Conservation (phyloP, 2,329 filamentous ascomycete species). For the Neurospora crassa region DNA sequence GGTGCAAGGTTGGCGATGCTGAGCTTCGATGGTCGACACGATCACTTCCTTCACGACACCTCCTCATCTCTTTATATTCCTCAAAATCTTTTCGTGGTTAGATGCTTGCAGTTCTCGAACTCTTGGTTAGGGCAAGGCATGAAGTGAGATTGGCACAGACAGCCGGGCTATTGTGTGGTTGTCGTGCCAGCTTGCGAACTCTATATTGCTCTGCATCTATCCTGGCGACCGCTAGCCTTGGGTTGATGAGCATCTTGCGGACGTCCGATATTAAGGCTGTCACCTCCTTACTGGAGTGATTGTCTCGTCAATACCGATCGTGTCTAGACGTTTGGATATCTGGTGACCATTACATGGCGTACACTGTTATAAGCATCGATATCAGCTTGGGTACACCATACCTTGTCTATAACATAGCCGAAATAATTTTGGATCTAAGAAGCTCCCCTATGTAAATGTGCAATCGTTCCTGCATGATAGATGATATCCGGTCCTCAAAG, state of each 20-base stretch:
- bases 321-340: not conserved
- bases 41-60: not conserved
- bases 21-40: not conserved
- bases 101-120: not conserved
- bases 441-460: constrained; percentile 9
- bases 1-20: not conserved
- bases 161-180: not conserved
- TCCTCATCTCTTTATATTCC: constrained; percentile 1
- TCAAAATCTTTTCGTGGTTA: not conserved
- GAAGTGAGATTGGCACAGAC: not conserved
- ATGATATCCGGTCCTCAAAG: not conserved
- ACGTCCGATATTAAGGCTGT: constrained; percentile 12
- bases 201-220: constrained; percentile 17
- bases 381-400: not conserved
- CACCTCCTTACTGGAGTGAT: constrained; percentile 2
- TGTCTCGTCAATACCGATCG: not conserved
- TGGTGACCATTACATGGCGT: not conserved
- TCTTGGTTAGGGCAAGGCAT: not conserved
- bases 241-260: constrained; percentile 16
- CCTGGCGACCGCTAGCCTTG: constrained; percentile 15
- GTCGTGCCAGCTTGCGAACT: not conserved
- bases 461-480: constrained; percentile 12
- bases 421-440: constrained; percentile 14
- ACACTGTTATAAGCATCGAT: not conserved
- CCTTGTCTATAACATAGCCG: not conserved